phyloP scores from a whole-genome alignment of 148 eudicot species.

The Rheum nobile region DNA sequence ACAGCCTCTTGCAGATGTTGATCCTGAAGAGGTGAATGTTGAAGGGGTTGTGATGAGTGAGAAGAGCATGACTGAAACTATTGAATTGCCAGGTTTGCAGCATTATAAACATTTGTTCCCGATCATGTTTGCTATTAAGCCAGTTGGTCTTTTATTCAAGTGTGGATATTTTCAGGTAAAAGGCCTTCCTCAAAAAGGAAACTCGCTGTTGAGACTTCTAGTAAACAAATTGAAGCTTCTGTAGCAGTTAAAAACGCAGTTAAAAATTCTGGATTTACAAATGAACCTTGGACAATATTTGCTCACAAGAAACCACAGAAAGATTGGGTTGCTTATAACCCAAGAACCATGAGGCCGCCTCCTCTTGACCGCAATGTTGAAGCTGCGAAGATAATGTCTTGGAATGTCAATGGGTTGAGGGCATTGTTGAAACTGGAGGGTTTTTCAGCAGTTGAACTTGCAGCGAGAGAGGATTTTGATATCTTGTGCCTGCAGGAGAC shows the following conservation, averaged over 20 bases:
- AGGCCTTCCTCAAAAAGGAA: slow-evolving; percentile 22
- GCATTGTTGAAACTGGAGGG: slow-evolving; percentile 66
- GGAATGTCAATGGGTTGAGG: slow-evolving; percentile 98
- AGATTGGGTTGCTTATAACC: slow-evolving; percentile 83
- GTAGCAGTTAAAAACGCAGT: slow-evolving; percentile 24
- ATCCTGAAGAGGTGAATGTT: slow-evolving; percentile 19
- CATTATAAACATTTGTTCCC: neutral
- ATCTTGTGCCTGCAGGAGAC: slow-evolving; percentile 96
- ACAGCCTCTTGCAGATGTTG: slow-evolving; percentile 19
- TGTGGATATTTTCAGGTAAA: slow-evolving; percentile 11
- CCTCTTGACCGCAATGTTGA: slow-evolving; percentile 43
- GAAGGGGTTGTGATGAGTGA: slow-evolving; percentile 17
- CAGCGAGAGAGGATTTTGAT: slow-evolving; percentile 88
- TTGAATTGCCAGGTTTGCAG: neutral
- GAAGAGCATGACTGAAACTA: slow-evolving; percentile 19
- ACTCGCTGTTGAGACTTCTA: slow-evolving; percentile 23
- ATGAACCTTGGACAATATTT: slow-evolving; percentile 82
- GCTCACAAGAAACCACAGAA: slow-evolving; percentile 94
- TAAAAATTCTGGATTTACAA: slow-evolving; percentile 22
- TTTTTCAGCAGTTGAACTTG: slow-evolving; percentile 68
- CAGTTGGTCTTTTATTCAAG: neutral
- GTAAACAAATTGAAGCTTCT: slow-evolving; percentile 25
- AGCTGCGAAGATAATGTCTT: slow-evolving; percentile 66
- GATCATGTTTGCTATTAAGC: neutral
- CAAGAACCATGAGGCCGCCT: slow-evolving; percentile 79